Evolutionary conservation across 2,329 filamentous ascomycete genomes (phyloP), one percentile per base, ranked within the genome.

Genomic region (Blastomyces percursus): DNA sequence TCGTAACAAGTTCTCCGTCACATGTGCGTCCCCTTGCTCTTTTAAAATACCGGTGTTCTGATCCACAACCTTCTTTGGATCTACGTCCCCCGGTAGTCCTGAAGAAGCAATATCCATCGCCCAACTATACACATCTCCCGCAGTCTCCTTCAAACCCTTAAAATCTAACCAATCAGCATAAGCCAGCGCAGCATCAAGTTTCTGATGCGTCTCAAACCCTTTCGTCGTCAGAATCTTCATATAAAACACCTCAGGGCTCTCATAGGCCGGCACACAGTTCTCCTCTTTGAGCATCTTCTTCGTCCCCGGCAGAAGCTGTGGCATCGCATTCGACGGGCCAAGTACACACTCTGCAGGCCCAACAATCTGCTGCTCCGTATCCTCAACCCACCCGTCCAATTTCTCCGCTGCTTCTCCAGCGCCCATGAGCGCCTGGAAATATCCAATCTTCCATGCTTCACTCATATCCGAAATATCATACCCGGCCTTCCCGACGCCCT

Each of bases 81-180:
- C 77, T 16, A 71, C 71, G 2, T 78, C 73, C 12, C 35, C 54
- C 1, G 40, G 27, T 1, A 84, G 69, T 16, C 81, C 83, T 11
- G 81, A 78, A 0, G 83, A 82, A 1, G 91, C 89, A 64, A 95
- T 86, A 66, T 90, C 85, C 50, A 96, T 77, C 0, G 87, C 91
- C 81, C 89, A 86, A 65, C 81, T 80, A 73, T 90, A 92, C 77
- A 91, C 86, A 65, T 88, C 84, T 61, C 85, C 81, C 0, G 91
- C 87, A 0, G 84, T 86, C 3, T 85, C 83, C 1, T 81, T 76
- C 32, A 85, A 73, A 1, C 84, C 80, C 76, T 92, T 93, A 76
- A 85, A 93, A 67, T 91, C 89, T 48, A 96, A 80, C 84, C 89
- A 96, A 61, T 90, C 87, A 1, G 88, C 93, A 72, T 92, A 96